A percentile compares a stretch with the other conserved stretches of the same genome.
Evolutionary conservation across 805 yeast genomes (phyloP).

Genomic region (Torulaspora indica): DNA sequence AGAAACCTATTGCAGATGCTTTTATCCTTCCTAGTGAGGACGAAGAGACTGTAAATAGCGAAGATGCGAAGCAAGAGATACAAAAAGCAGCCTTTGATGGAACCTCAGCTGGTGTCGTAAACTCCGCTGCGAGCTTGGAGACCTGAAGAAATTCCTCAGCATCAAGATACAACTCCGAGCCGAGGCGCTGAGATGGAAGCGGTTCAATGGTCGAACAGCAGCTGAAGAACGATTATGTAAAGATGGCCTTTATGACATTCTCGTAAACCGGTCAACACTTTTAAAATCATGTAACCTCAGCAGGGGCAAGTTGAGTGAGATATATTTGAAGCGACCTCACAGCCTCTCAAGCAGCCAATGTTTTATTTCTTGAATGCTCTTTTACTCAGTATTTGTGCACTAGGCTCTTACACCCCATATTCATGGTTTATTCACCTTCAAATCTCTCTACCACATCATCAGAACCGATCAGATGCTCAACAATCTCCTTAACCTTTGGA

Average conservation of each 20-base stretch:
- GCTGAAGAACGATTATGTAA: too few relatives aligned
- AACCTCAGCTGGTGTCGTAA: neutral
- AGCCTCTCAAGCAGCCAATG: too few relatives aligned
- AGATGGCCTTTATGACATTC: too few relatives aligned
- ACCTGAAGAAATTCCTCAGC: neutral
- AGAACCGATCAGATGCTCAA: neutral
- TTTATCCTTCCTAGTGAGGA: constrained; percentile 46
- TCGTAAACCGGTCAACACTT: too few relatives aligned
- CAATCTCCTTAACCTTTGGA: neutral
- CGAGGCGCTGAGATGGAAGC: neutral
- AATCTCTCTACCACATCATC: neutral
- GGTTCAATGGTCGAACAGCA: too few relatives aligned
- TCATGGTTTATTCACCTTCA: neutral
- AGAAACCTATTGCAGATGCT: constrained; percentile 50
- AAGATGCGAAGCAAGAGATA: neutral
- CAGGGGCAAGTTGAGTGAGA: too few relatives aligned
- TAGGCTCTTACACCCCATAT: too few relatives aligned
- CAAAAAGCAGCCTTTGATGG: neutral
- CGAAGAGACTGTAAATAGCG: neutral
- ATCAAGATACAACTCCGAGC: neutral
- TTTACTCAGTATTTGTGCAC: too few relatives aligned
- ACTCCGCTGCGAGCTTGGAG: neutral
- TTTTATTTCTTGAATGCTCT: too few relatives aligned
- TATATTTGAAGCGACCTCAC: too few relatives aligned
- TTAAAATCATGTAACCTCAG: too few relatives aligned